These are phyloP conservation scores for Yamadazyma insecticola DNA, from an alignment of 805 yeast species.

Conservation along the genomic window DNA sequence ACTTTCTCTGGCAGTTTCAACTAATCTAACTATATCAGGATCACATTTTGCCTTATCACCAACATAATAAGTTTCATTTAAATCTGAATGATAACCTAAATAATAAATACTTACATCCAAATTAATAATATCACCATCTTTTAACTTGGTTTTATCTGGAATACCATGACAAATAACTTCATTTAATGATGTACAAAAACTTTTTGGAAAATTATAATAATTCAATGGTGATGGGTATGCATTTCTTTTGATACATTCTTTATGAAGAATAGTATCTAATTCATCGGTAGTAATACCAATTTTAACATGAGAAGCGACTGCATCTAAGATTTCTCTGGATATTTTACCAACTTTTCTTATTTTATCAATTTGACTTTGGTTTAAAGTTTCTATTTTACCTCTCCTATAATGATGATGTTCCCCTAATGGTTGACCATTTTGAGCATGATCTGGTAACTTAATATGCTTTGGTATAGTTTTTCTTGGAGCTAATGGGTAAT, in stretches of 20 bases:
- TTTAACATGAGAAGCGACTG: constrained; percentile 73
- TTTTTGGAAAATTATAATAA: constrained; percentile 88
- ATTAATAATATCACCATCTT: constrained; percentile 93
- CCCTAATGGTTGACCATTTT: constrained; percentile 66
- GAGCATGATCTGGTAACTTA: constrained; percentile 77
- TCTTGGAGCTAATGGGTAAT: constrained; percentile 73
- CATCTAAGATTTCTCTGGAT: constrained; percentile 88
- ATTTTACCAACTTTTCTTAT: constrained; percentile 68
- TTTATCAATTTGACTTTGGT: constrained; percentile 61
- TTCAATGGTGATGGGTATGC: constrained; percentile 94
- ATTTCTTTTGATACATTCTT: constrained; percentile 80
- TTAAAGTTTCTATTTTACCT: constrained; percentile 57
- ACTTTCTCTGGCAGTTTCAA: constrained; percentile 81
- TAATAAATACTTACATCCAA: constrained; percentile 81
- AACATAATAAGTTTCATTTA: constrained; percentile 93
- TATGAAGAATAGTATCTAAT: constrained; percentile 79
- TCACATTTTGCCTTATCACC: constrained; percentile 79
- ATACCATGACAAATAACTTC: constrained; percentile 97
- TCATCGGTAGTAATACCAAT: constrained; percentile 95
- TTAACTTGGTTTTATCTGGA: constrained; percentile 80
- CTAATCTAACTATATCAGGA: constrained; percentile 78
- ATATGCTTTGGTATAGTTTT: constrained; percentile 68
- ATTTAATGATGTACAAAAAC: constrained; percentile 88
- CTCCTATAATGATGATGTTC: constrained; percentile 71
- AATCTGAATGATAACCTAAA: constrained; percentile 87